phyloP scores from a whole-genome alignment of 805 yeast genomes.

The Candida dajiaensis region DNA sequence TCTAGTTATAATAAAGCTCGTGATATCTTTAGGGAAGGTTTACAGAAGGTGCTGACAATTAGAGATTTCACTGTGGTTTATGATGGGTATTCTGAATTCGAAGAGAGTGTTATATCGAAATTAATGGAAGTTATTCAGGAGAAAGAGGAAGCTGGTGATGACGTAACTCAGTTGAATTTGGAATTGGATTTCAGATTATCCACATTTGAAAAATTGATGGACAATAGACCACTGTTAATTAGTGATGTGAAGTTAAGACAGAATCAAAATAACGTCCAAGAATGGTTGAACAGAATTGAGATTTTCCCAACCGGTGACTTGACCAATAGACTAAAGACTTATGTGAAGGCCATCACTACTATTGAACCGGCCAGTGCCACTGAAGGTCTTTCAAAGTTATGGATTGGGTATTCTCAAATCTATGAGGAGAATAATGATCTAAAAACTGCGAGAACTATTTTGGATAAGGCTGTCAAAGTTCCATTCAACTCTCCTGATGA shows the following conservation, averaged over 20 bases:
- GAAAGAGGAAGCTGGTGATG: conserved; percentile 13
- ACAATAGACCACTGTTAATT: conserved; percentile 48
- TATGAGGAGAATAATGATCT: conserved; percentile 53
- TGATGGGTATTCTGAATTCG: conserved; percentile 56
- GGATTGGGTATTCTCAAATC: conserved; percentile 64
- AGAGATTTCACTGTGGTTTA: conserved; percentile 59
- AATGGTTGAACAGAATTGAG: conserved; percentile 63
- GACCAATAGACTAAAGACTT: conserved; percentile 45
- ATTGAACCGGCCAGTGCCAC: conserved; percentile 55
- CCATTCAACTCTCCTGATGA: conserved; percentile 62
- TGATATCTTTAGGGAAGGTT: conserved; percentile 41
- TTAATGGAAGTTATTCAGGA: conserved; percentile 6
- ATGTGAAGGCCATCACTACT: conserved; percentile 56
- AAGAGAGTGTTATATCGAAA: conserved; percentile 40
- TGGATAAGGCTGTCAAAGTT: conserved; percentile 61
- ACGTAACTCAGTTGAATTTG: conserved; percentile 13
- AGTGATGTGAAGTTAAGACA: conserved; percentile 65
- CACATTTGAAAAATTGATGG: conserved; percentile 48
- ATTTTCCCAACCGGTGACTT: conserved; percentile 35
- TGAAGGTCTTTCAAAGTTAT: conserved; percentile 48
- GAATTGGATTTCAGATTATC: conserved; percentile 40
- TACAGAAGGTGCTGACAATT: conserved; percentile 42
- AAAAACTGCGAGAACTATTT: conserved; percentile 55
- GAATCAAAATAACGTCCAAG: conserved; percentile 51
- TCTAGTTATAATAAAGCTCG: conserved; percentile 34